phyloP scores from a whole-genome alignment of 495 filamentous ascomycete genomes.

The Tuber calosporum region DNA sequence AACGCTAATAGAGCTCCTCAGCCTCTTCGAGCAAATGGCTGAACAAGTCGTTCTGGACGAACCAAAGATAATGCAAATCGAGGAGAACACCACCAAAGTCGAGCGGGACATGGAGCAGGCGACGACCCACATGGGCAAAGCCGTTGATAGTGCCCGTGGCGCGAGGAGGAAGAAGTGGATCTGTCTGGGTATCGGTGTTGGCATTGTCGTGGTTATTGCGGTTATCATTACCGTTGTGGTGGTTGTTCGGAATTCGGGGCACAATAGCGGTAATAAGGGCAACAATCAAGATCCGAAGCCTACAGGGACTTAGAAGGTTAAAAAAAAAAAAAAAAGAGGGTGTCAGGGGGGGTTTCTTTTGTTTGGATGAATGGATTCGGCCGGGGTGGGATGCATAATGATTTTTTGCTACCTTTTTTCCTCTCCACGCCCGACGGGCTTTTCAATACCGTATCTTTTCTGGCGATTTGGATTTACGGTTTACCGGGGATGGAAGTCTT shows the following conservation, averaged over 20 bases:
- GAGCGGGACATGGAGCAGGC: conserved; percentile 53
- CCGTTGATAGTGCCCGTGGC: conserved; percentile 52
- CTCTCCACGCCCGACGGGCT: neutral
- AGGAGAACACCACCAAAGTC: conserved; percentile 52
- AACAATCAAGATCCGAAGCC: conserved; percentile 9
- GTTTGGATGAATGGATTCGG: conserved; percentile 5
- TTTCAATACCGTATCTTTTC: conserved; percentile 1
- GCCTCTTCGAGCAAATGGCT: conserved; percentile 61
- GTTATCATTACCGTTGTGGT: conserved; percentile 44
- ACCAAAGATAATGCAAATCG: conserved; percentile 49
- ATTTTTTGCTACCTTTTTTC: conserved; percentile 13
- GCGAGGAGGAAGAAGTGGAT: conserved; percentile 65
- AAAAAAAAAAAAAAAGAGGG: too few species aligned
- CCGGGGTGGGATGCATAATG: conserved; percentile 25
- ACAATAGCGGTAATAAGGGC: neutral
- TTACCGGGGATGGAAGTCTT: neutral
- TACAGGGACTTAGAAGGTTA: conserved; percentile 7
- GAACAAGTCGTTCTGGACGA: conserved; percentile 60
- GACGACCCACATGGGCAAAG: conserved; percentile 56
- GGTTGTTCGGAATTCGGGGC: conserved; percentile 8
- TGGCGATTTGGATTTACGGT: neutral
- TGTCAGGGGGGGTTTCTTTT: neutral
- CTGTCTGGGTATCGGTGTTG: conserved; percentile 52
- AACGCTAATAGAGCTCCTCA: conserved; percentile 57
- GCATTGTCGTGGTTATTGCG: conserved; percentile 48